phyloP scores from a whole-genome alignment of 495 filamentous ascomycete species.

The Glutinoglossum americanum region DNA sequence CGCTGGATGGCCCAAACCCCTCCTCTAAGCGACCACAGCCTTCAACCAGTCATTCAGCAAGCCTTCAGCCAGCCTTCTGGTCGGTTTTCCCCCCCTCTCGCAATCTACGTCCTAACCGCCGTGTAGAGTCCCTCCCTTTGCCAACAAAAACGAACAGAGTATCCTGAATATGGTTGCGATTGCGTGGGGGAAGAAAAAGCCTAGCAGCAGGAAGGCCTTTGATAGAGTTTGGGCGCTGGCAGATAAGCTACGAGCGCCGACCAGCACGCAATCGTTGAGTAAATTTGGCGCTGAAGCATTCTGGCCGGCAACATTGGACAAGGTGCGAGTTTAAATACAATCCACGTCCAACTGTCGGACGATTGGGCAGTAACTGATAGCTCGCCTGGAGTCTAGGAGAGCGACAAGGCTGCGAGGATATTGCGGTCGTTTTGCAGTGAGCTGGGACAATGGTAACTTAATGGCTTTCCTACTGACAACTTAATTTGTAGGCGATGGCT shows the following conservation, averaged over 20 bases:
- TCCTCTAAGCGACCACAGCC: neutral
- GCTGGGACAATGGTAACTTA: conserved; percentile 5
- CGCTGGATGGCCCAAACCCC: neutral
- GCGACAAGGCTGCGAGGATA: conserved; percentile 65
- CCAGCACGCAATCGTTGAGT: conserved; percentile 46
- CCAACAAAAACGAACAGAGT: neutral
- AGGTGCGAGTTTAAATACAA: conserved; percentile 8
- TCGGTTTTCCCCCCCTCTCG: too few species aligned
- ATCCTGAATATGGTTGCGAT: conserved; percentile 2
- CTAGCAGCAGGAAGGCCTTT: conserved; percentile 22
- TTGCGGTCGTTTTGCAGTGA: conserved; percentile 55
- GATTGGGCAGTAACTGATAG: neutral
- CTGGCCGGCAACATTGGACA: conserved; percentile 61
- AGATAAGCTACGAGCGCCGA: conserved; percentile 35
- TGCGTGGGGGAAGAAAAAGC: conserved; percentile 6
- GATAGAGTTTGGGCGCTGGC: conserved; percentile 23
- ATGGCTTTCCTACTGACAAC: neutral
- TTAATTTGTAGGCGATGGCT: conserved; percentile 20
- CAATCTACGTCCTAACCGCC: too few species aligned
- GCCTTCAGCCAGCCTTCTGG: too few species aligned
- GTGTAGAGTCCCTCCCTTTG: neutral
- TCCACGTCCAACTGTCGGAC: neutral
- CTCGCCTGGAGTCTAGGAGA: conserved; percentile 22
- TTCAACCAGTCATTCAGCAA: too few species aligned
- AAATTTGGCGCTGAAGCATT: conserved; percentile 52